Evolutionary conservation across 148 eudicot genomes (phyloP).

Genomic region (Camellia granthamiana): DNA sequence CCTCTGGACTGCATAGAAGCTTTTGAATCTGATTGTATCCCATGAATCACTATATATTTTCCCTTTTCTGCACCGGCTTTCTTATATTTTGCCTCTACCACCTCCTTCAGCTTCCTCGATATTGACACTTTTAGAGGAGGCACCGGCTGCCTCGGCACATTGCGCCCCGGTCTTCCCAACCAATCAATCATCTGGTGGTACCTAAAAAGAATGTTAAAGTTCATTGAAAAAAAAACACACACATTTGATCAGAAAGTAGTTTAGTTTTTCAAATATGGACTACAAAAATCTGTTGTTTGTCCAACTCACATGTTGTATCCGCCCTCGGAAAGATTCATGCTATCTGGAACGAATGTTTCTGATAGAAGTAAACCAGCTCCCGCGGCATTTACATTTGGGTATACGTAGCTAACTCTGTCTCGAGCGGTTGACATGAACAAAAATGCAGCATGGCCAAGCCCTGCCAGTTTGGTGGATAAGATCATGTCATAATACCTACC

Average conservation of each 20-base stretch:
- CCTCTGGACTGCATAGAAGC: conserved; percentile 93
- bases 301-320: conserved; percentile 85
- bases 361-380: conserved; percentile 87
- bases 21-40: conserved; percentile 74
- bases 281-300: conserved; percentile 1
- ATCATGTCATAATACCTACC: conserved; percentile 83
- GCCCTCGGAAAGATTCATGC: conserved; percentile 70
- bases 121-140: conserved; percentile 71
- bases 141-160: conserved; percentile 55
- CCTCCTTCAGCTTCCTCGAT: conserved; percentile 69
- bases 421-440: conserved; percentile 83
- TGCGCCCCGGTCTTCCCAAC: conserved; percentile 67
- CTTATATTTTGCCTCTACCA: conserved; percentile 68
- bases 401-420: conserved; percentile 82
- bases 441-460: conserved; percentile 87
- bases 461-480: conserved; percentile 86
- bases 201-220: conserved; percentile 30
- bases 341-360: conserved; percentile 60
- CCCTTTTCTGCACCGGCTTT: conserved; percentile 74
- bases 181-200: conserved; percentile 82
- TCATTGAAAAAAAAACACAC: neutral
- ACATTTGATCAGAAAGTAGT: neutral
- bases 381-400: conserved; percentile 85
- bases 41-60: conserved; percentile 84
- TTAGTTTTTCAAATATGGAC: neutral